These are phyloP conservation scores for Kwoniella heveanensis DNA, from an alignment of 768 basidiomycete genomes.

Conservation along the genomic window DNA sequence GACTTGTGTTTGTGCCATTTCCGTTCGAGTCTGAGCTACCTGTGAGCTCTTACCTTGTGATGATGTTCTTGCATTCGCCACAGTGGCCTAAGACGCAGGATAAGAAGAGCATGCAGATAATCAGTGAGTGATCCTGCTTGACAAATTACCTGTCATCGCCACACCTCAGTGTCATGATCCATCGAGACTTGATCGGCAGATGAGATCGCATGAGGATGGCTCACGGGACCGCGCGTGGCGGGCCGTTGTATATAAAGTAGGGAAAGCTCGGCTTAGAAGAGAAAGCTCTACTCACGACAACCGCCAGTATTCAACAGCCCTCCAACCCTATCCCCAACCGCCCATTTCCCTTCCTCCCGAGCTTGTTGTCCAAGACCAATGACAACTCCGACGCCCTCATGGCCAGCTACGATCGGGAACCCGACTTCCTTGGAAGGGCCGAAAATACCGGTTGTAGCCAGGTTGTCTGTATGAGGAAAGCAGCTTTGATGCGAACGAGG, in stretches of 20 bases:
- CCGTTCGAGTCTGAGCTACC: too few species aligned
- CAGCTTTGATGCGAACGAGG: constrained; percentile 22
- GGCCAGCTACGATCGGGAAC: constrained; percentile 19
- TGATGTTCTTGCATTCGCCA: constrained; percentile 3
- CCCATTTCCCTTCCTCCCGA: not conserved
- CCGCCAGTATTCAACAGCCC: constrained; percentile 2
- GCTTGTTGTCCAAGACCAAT: constrained; percentile 11
- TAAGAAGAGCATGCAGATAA: too few species aligned
- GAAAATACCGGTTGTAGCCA: not conserved
- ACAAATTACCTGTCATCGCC: too few species aligned
- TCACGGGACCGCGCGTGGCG: not conserved
- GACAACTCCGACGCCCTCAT: constrained; percentile 25
- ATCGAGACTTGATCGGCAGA: too few species aligned
- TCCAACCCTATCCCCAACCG: constrained; percentile 11
- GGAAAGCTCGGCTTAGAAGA: too few species aligned
- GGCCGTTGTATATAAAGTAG: too few species aligned
- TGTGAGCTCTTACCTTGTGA: not conserved
- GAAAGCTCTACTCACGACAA: constrained; percentile 12
- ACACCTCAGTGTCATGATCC: too few species aligned
- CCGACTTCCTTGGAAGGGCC: not conserved
- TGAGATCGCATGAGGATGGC: too few species aligned
- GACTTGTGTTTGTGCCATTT: too few species aligned
- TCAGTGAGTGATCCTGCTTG: not conserved
- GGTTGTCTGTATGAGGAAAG: constrained; percentile 26
- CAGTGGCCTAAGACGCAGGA: not conserved